Evolutionary conservation across 2,329 filamentous ascomycete species (phyloP).

Genomic region (Trichoderma breve): DNA sequence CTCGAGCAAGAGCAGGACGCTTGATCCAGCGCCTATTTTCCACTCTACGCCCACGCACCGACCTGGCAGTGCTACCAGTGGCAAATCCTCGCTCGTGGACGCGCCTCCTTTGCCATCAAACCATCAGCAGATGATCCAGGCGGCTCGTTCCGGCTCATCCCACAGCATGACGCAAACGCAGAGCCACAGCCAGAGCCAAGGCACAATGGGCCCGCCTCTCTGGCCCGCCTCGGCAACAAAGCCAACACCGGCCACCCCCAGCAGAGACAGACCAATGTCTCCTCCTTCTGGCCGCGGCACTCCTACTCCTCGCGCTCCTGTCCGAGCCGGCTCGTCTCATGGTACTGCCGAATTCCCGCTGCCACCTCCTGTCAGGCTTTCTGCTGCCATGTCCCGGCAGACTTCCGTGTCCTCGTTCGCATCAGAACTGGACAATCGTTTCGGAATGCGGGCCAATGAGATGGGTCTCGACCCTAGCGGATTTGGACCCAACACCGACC

Average conservation of each 20-base stretch:
- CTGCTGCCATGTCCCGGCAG: slow-evolving; percentile 41
- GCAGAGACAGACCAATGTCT: slow-evolving; percentile 45
- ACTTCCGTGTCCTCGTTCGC: slow-evolving; percentile 94
- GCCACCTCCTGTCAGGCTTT: slow-evolving; percentile 36
- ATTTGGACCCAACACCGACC: slow-evolving; percentile 75
- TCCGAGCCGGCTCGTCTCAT: slow-evolving; percentile 45
- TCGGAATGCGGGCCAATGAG: slow-evolving; percentile 67
- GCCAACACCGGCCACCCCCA: slow-evolving; percentile 61
- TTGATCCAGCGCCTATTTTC: slow-evolving; percentile 38
- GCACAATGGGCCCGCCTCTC: slow-evolving; percentile 77
- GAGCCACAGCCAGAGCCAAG: slow-evolving; percentile 25
- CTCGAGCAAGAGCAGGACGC: slow-evolving; percentile 36
- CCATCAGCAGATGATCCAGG: slow-evolving; percentile 81
- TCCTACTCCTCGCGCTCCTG: slow-evolving; percentile 53
- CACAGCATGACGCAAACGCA: slow-evolving; percentile 32
- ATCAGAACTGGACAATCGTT: slow-evolving; percentile 87
- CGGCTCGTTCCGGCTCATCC: slow-evolving; percentile 62
- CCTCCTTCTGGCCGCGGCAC: slow-evolving; percentile 53
- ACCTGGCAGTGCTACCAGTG: slow-evolving; percentile 72
- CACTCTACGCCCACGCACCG: slow-evolving; percentile 46
- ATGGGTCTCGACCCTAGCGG: slow-evolving; percentile 54
- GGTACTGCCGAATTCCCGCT: slow-evolving; percentile 50
- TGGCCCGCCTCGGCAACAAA: slow-evolving; percentile 72
- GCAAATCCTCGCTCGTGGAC: slow-evolving; percentile 42
- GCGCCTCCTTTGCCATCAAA: slow-evolving; percentile 76